Conservation (phyloP, 805 yeast genomes). For the Clavispora asparagi region DNA sequence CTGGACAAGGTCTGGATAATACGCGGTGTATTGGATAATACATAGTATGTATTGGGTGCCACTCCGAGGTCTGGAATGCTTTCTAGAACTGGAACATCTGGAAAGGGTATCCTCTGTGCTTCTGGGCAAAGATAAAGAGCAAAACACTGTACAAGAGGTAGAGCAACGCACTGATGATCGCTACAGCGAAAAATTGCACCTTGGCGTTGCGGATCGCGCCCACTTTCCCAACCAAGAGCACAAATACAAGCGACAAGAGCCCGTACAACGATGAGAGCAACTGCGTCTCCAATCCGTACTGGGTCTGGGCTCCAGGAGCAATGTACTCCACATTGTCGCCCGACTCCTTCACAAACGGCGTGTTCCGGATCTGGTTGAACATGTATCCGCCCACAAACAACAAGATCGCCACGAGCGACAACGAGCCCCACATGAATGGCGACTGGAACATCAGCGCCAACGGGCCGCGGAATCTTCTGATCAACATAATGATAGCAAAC, state of each 20-base stretch:
- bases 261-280: conserved; percentile 73
- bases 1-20: too few species aligned
- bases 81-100: conserved; percentile 35
- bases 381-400: conserved; percentile 85
- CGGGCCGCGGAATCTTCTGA: conserved; percentile 23
- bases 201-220: conserved; percentile 43
- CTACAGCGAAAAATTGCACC: conserved; percentile 46
- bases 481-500: conserved; percentile 23
- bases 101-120: conserved; percentile 76
- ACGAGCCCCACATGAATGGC: conserved; percentile 67
- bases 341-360: conserved; percentile 30
- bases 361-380: conserved; percentile 83
- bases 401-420: conserved; percentile 57
- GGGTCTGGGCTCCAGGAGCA: conserved; percentile 36
- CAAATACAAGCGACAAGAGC: conserved; percentile 51
- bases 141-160: conserved; percentile 60
- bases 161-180: conserved; percentile 39
- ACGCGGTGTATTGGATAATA: too few species aligned
- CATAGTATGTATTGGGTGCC: too few species aligned
- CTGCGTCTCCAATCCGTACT: conserved; percentile 87
- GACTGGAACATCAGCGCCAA: conserved; percentile 40
- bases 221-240: conserved; percentile 54
- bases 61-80: too few species aligned
- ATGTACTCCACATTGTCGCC: conserved; percentile 8
- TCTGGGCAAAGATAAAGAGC: conserved; percentile 60